A percentile compares a stretch with the other conserved stretches of the same genome.
These are phyloP conservation scores for Leishmania martiniquensis DNA, from an alignment of 208 protist species.

Conservation along the genomic window DNA sequence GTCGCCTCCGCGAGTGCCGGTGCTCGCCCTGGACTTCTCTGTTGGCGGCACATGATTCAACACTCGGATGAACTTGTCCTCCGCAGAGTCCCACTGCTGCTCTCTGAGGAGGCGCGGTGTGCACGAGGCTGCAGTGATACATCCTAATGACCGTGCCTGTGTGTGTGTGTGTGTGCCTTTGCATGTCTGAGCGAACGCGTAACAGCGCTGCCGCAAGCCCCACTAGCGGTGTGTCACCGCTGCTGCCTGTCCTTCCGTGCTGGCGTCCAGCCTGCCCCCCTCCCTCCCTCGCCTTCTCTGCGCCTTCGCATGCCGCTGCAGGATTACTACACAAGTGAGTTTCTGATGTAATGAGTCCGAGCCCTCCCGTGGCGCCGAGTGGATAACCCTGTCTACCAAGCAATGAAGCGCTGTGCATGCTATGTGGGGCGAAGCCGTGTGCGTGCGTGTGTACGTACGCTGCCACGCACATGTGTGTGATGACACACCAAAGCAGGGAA, in stretches of 20 bases:
- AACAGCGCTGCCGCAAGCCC: too few relatives aligned
- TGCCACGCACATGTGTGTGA: constrained; percentile 4
- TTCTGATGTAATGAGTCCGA: constrained; percentile 37
- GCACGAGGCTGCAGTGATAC: constrained; percentile 1
- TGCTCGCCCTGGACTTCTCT: background rate
- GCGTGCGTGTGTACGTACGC: background rate
- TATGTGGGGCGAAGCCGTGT: background rate
- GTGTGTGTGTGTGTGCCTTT: background rate
- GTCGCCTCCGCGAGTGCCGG: too few relatives aligned
- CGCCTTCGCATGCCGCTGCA: background rate
- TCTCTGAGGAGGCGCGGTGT: background rate
- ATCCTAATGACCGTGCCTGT: background rate
- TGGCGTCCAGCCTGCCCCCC: too few relatives aligned
- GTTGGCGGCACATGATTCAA: constrained; percentile 15
- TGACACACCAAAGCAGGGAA: constrained; percentile 45
- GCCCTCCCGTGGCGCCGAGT: background rate
- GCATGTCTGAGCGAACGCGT: constrained; percentile 1
- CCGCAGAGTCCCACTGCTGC: constrained; percentile 20
- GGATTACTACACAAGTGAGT: constrained; percentile 14
- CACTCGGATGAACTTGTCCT: constrained; percentile 25
- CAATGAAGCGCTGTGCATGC: background rate
- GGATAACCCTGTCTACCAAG: constrained; percentile 8
- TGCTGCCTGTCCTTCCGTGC: too few relatives aligned
- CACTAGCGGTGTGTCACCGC: too few relatives aligned
- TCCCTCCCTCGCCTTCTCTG: background rate